phyloP scores from a whole-genome alignment of 805 yeast species.

The Spencermartinsiella europaea region DNA sequence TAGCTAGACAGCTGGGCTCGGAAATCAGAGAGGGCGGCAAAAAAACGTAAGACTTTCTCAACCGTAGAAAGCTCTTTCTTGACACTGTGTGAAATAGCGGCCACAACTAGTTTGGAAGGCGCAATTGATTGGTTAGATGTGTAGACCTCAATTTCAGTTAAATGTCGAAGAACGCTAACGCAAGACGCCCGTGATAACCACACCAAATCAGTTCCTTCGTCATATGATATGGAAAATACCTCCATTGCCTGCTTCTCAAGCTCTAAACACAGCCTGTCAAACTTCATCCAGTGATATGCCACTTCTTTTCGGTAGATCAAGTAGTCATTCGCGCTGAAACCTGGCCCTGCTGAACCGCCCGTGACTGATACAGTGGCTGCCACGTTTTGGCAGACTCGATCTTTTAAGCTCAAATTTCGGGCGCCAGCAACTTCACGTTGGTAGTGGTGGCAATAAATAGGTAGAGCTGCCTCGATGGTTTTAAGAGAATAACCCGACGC shows the following conservation, averaged over 20 bases:
- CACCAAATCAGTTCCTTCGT: conserved; percentile 30
- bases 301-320: conserved; percentile 35
- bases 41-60: conserved; percentile 19
- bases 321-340: conserved; percentile 22
- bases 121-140: conserved; percentile 28
- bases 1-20: conserved; percentile 35
- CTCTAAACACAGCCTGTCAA: conserved; percentile 70
- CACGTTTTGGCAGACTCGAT: conserved; percentile 32
- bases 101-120: conserved; percentile 28
- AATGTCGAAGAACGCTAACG: conserved; percentile 33
- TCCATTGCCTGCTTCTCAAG: conserved; percentile 57
- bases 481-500: conserved; percentile 44
- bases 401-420: conserved; percentile 31
- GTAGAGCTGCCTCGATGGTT: conserved; percentile 48
- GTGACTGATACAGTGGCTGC: conserved; percentile 28
- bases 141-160: conserved; percentile 33
- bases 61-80: conserved; percentile 29
- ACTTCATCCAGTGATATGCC: conserved; percentile 59
- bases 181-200: conserved; percentile 35
- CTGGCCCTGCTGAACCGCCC: conserved; percentile 3
- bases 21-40: conserved; percentile 15
- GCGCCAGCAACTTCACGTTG: conserved; percentile 24
- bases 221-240: conserved; percentile 47
- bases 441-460: conserved; percentile 46
- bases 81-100: conserved; percentile 18